Conservation (phyloP, 2,329 filamentous ascomycete genomes). For the Fusarium caatingaense region DNA sequence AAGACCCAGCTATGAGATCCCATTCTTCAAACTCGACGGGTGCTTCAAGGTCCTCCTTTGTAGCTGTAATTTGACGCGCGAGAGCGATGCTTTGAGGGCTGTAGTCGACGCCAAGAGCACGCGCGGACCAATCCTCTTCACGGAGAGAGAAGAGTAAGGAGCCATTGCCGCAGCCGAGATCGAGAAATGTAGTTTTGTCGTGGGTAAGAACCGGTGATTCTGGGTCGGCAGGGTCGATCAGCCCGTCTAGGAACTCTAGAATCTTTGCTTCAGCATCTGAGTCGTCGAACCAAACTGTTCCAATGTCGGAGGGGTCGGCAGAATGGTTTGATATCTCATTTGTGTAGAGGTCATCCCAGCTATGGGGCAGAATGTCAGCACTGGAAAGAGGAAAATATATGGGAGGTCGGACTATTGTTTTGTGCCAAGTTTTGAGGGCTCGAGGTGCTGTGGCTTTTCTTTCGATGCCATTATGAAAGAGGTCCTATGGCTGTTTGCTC, state of each 20-base stretch:
- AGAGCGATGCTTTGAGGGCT: slow-evolving; percentile 79
- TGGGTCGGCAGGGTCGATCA: slow-evolving; percentile 44
- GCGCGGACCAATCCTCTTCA: slow-evolving; percentile 71
- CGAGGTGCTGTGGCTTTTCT: slow-evolving; percentile 71
- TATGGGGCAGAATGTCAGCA: slow-evolving; percentile 50
- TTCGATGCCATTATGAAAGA: slow-evolving; percentile 31
- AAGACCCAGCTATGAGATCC: slow-evolving; percentile 68
- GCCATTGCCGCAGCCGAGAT: slow-evolving; percentile 94
- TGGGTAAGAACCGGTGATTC: slow-evolving; percentile 39
- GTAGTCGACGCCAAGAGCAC: slow-evolving; percentile 90
- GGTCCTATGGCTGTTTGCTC: not conserved
- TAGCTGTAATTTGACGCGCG: slow-evolving; percentile 70
- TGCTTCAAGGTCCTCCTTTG: slow-evolving; percentile 34
- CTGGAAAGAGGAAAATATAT: not conserved
- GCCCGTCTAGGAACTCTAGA: slow-evolving; percentile 70
- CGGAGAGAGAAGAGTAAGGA: slow-evolving; percentile 87
- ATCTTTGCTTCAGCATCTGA: slow-evolving; percentile 87
- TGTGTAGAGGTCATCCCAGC: slow-evolving; percentile 81
- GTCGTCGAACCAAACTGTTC: slow-evolving; percentile 97
- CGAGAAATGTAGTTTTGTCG: slow-evolving; percentile 73
- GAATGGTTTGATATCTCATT: slow-evolving; percentile 78
- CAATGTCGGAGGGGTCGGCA: slow-evolving; percentile 79
- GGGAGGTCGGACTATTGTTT: slow-evolving; percentile 80
- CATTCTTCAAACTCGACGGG: slow-evolving; percentile 64
- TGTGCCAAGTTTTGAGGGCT: slow-evolving; percentile 84